Base-by-base conservation (phyloP, 2,329 filamentous ascomycete species). In the Pseudogymnoascus sp. region DNA sequence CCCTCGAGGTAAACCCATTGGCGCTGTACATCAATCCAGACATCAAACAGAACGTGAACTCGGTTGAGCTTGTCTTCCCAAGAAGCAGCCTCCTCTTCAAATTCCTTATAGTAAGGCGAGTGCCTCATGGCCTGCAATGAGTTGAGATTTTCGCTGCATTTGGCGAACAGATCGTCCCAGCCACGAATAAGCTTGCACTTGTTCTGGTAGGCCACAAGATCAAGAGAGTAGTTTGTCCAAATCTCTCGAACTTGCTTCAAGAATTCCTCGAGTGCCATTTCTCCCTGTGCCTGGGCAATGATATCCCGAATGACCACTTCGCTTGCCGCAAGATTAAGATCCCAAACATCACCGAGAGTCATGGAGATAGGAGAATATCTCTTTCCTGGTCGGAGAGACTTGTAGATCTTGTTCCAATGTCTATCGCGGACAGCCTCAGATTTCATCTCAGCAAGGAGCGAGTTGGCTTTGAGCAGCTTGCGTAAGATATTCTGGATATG, bases 21-120 rank as follows among this genome's bases (percentile, higher is more conserved):
- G 64, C 95, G 88, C 74, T 99, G 94, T n/a, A 99, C 95, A 75
- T 99, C 95, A 68, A 99, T 99, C 95, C 95, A 99, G 14, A 99
- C 92, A 73, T 99, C 94, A 70, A 99, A 99, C 8, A 99, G 82
- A 14, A 99, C 91, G 72, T 99, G 94, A 2, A 99, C 91, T 50
- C 94, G 86, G 73, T 97, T 99, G 25, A 99, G 82, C 73, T 96
- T 96, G 75, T 99, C 95, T 75, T 99, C 95, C 94, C 94, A 99
- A 1, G 89, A 84, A 0, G 91, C 89, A 6, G 95, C 95, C 68
- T 99, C 94, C 69, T 99, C 94, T 72, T 99, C 94, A 65, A 99
- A 99, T 69, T 97, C 93, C 74, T 97, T 97, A 81, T 96, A 99
- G 75, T 99, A 99, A 0, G 94, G 94, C 4, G 94, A 99, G 74